These are phyloP conservation scores for Termitomyces eurrhizus DNA, from an alignment of 768 basidiomycete genomes.

Conservation along the genomic window DNA sequence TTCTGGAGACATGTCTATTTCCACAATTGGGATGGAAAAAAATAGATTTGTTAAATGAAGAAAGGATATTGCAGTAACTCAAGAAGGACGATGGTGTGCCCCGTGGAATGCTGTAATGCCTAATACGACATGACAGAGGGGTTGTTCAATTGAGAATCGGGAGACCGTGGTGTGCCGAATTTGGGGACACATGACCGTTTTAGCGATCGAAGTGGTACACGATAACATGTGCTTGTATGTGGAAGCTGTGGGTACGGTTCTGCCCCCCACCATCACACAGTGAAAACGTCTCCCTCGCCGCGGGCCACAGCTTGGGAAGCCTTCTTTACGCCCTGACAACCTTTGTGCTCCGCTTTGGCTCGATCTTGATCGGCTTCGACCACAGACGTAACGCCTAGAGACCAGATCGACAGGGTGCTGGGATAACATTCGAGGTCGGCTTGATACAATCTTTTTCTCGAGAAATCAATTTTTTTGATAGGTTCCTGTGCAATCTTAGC, in stretches of 20 bases:
- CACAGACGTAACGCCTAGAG: background rate
- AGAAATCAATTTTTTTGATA: constrained; percentile 1
- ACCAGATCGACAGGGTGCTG: background rate
- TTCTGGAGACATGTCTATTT: background rate
- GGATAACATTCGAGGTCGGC: background rate
- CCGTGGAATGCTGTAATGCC: background rate
- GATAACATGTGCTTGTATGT: constrained; percentile 10
- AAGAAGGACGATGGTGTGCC: background rate
- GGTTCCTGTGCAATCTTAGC: background rate
- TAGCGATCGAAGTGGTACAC: constrained; percentile 7
- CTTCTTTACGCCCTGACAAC: background rate
- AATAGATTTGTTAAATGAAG: background rate
- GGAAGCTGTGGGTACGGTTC: background rate
- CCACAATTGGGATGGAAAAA: background rate
- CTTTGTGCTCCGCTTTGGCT: background rate
- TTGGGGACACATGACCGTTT: constrained; percentile 11
- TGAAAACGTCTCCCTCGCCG: background rate
- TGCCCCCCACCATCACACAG: constrained; percentile 5
- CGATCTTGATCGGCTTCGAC: constrained; percentile 1
- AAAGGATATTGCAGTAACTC: background rate
- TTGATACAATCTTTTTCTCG: background rate
- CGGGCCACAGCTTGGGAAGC: background rate
- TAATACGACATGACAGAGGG: background rate
- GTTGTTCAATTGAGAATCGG: background rate
- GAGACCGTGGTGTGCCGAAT: constrained; percentile 4